These are phyloP conservation scores for Talaromyces sp. DNA, from an alignment of 2,329 filamentous ascomycete species.

Conservation along the genomic window DNA sequence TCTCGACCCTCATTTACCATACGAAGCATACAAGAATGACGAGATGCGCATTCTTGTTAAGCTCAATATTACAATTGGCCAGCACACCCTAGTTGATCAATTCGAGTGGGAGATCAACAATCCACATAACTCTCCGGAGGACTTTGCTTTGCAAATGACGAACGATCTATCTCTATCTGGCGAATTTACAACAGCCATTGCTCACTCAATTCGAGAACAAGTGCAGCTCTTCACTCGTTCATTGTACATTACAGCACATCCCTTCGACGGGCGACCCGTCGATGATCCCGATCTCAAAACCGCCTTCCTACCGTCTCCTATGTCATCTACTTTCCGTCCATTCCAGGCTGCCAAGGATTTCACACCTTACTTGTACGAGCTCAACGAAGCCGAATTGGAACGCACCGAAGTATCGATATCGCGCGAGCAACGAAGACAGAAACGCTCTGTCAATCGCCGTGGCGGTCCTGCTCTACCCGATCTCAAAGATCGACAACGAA, in stretches of 20 bases:
- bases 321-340: conserved; percentile 79
- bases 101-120: conserved; percentile 99
- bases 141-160: conserved; percentile 87
- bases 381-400: conserved; percentile 86
- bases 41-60: conserved; percentile 97
- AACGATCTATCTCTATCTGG: conserved; percentile 85
- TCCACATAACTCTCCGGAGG: conserved; percentile 85
- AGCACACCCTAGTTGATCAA: conserved; percentile 89
- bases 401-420: conserved; percentile 89
- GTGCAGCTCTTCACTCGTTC: conserved; percentile 90
- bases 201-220: conserved; percentile 95
- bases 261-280: conserved; percentile 88
- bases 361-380: conserved; percentile 87
- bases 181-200: conserved; percentile 95
- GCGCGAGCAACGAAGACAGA: conserved; percentile 88
- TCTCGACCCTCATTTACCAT: conserved; percentile 83
- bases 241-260: conserved; percentile 86
- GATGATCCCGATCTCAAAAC: conserved; percentile 86
- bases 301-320: conserved; percentile 79
- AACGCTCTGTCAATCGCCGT: conserved; percentile 88
- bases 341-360: conserved; percentile 93
- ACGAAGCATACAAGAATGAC: conserved; percentile 94
- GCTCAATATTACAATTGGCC: conserved; percentile 94
- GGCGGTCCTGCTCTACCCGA: conserved; percentile 93
- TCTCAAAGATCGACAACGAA: conserved; percentile 88